A percentile compares a stretch with the other conserved stretches of the same genome.
These are phyloP conservation scores for Suhomyces coccinellae DNA, from an alignment of 1,139 yeast genomes.

Conservation along the genomic window DNA sequence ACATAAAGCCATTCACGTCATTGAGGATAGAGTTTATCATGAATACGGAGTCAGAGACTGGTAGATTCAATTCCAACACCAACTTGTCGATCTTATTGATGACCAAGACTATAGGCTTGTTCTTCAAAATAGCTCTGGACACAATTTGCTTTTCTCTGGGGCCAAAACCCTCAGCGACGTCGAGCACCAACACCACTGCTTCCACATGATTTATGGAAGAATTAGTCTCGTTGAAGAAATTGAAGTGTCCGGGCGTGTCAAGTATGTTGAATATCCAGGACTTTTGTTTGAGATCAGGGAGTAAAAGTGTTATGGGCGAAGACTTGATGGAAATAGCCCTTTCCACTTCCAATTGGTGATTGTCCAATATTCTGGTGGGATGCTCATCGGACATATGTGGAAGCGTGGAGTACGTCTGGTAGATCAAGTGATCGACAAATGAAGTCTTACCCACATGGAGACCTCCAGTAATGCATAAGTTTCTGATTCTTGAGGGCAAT, in stretches of 20 bases:
- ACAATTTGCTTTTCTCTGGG: constrained; percentile 51
- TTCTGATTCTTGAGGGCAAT: constrained; percentile 68
- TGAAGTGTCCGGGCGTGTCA: constrained; percentile 92
- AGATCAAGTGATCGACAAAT: constrained; percentile 66
- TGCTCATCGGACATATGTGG: constrained; percentile 24
- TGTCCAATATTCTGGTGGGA: constrained; percentile 67
- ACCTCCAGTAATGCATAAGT: constrained; percentile 80
- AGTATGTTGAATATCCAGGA: constrained; percentile 63
- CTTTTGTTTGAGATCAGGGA: constrained; percentile 55
- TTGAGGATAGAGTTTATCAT: constrained; percentile 66
- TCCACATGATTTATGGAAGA: constrained; percentile 63
- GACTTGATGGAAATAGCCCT: constrained; percentile 71
- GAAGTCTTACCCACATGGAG: constrained; percentile 88
- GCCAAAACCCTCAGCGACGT: constrained; percentile 79
- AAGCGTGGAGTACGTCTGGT: constrained; percentile 54
- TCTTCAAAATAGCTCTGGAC: constrained; percentile 46
- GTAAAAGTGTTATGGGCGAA: constrained; percentile 60
- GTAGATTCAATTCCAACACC: constrained; percentile 71
- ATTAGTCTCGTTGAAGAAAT: constrained; percentile 74
- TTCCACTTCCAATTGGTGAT: constrained; percentile 64
- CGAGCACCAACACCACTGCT: constrained; percentile 70
- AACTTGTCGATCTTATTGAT: constrained; percentile 85
- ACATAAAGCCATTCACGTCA: constrained; percentile 57
- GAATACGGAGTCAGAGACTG: constrained; percentile 70
- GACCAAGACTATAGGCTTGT: constrained; percentile 57